Conservation (phyloP, 768 basidiomycete genomes). For the Phlegmacium glaucopus region DNA sequence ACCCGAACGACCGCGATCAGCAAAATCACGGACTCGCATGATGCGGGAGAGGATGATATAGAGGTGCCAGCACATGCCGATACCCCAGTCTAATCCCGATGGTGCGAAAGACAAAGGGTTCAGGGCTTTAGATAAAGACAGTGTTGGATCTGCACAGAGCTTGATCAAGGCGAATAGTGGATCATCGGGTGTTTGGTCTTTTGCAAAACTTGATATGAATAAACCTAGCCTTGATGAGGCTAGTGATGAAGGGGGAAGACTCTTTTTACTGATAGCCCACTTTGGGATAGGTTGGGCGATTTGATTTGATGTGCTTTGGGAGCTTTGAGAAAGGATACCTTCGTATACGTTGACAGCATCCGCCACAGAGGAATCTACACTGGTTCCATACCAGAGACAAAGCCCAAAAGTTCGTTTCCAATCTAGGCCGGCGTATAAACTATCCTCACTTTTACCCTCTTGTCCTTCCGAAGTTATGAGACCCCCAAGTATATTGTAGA, state of each 20-base stretch:
- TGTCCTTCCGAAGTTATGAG: conserved; percentile 50
- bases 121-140: conserved; percentile 66
- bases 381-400: conserved; percentile 83
- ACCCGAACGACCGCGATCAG: conserved; percentile 65
- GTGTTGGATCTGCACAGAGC: conserved; percentile 69
- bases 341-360: conserved; percentile 68
- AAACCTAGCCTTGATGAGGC: conserved; percentile 14
- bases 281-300: conserved; percentile 60
- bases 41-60: conserved; percentile 85
- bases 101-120: conserved; percentile 71
- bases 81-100: conserved; percentile 73
- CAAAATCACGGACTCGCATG: conserved; percentile 81
- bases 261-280: conserved; percentile 34
- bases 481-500: conserved; percentile 85
- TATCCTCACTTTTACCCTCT: conserved; percentile 43
- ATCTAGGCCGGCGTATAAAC: conserved; percentile 72
- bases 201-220: conserved; percentile 38
- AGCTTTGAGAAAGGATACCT: conserved; percentile 29
- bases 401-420: conserved; percentile 95
- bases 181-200: conserved; percentile 40
- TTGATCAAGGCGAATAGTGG: conserved; percentile 80
- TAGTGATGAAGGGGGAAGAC: conserved; percentile 8
- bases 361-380: conserved; percentile 65
- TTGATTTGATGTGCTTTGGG: conserved; percentile 21
- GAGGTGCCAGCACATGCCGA: conserved; percentile 79